These are phyloP conservation scores for Aspergillus bridgeri DNA, from an alignment of 495 filamentous ascomycete genomes.

Conservation along the genomic window DNA sequence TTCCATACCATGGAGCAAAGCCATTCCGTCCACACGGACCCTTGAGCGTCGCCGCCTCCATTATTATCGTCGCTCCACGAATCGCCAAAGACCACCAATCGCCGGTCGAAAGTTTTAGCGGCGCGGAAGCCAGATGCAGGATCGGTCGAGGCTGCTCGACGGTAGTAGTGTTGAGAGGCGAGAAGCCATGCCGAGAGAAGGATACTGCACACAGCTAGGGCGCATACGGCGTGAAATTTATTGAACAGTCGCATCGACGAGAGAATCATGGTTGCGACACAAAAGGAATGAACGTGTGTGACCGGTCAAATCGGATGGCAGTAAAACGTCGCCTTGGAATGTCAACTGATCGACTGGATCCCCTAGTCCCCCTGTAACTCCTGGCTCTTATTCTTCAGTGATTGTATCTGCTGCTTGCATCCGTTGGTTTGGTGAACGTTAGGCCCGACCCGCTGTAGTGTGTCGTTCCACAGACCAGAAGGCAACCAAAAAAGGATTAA, in stretches of 20 bases:
- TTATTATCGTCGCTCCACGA: slow-evolving; percentile 47
- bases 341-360: background rate
- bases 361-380: background rate
- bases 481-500: background rate
- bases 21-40: slow-evolving; percentile 44
- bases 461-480: background rate
- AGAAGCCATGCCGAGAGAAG: slow-evolving; percentile 33
- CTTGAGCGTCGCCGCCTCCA: slow-evolving; percentile 28
- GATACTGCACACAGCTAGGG: slow-evolving; percentile 32
- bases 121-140: slow-evolving; percentile 20
- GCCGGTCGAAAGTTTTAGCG: slow-evolving; percentile 25
- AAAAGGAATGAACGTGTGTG: slow-evolving; percentile 11
- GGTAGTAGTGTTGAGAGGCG: slow-evolving; percentile 26
- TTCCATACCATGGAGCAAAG: slow-evolving; percentile 40
- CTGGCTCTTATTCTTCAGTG: background rate
- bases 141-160: slow-evolving; percentile 20
- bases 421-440: background rate
- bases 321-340: background rate
- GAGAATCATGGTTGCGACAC: slow-evolving; percentile 12
- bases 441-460: background rate
- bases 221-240: slow-evolving; percentile 34
- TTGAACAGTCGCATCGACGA: slow-evolving; percentile 27
- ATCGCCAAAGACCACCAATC: slow-evolving; percentile 49
- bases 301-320: slow-evolving; percentile 1
- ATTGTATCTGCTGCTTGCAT: background rate